A percentile compares a stretch with the other conserved stretches of the same genome.
phyloP scores from a whole-genome alignment of 225 moss, liverwort and hornwort species.

The Pleurozium schreberi region DNA sequence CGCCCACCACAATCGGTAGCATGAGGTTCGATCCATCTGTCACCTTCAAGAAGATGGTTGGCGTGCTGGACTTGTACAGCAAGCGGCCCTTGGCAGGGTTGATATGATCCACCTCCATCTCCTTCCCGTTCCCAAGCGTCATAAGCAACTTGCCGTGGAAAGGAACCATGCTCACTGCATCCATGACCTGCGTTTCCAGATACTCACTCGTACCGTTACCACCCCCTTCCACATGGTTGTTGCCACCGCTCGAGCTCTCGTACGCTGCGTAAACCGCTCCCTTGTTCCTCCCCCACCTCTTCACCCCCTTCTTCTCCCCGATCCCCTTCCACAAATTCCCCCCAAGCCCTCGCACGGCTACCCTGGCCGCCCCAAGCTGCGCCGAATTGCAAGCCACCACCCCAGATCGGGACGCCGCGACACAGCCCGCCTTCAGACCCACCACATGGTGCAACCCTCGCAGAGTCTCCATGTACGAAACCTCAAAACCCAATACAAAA shows the following conservation, averaged over 20 bases:
- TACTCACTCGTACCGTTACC: constrained; percentile 46
- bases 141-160: constrained; percentile 80
- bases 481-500: neutral
- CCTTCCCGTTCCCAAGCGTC: constrained; percentile 72
- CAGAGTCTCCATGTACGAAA: constrained; percentile 36
- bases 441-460: constrained; percentile 16
- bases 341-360: neutral
- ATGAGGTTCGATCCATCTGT: constrained; percentile 69
- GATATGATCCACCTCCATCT: constrained; percentile 90
- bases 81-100: constrained; percentile 81
- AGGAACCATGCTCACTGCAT: constrained; percentile 87
- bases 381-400: neutral
- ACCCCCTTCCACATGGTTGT: constrained; percentile 47
- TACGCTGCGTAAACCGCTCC: constrained; percentile 22
- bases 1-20: constrained; percentile 94
- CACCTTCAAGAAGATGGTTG: constrained; percentile 88
- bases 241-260: constrained; percentile 50
- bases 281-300: neutral
- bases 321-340: neutral
- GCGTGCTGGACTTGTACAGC: constrained; percentile 80
- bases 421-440: neutral
- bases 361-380: neutral
- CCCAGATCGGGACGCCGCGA: constrained; percentile 6
- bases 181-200: constrained; percentile 34
- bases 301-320: neutral